A percentile compares a stretch with the other conserved stretches of the same genome.
phyloP scores from a whole-genome alignment of 2,329 filamentous ascomycete species.

The Colletotrichum magnum region DNA sequence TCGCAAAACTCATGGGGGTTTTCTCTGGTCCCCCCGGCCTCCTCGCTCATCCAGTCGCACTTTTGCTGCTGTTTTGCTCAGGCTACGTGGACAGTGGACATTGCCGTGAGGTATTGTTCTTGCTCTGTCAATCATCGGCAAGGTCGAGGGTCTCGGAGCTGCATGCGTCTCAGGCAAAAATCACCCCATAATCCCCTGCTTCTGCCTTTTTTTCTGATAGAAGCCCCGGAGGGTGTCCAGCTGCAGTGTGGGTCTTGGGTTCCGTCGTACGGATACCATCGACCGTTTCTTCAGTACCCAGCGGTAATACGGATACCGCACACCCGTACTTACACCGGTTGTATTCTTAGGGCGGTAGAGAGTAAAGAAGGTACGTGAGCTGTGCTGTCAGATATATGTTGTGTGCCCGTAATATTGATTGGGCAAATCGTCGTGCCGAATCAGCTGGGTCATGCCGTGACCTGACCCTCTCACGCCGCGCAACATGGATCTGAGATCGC shows the following conservation, averaged over 20 bases:
- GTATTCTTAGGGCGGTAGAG: not conserved
- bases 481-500: constrained; percentile 34
- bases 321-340: too few relatives aligned
- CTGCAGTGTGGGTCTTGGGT: not conserved
- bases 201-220: constrained; percentile 12
- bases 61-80: constrained; percentile 1
- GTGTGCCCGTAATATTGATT: not conserved
- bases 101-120: constrained; percentile 20
- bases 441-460: constrained; percentile 12
- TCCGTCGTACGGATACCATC: constrained; percentile 12
- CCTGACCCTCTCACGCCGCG: constrained; percentile 16
- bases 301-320: too few relatives aligned
- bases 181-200: constrained; percentile 33
- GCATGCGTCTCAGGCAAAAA: constrained; percentile 28
- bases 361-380: too few relatives aligned
- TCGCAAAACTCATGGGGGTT: constrained; percentile 25
- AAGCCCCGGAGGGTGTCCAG: not conserved
- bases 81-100: constrained; percentile 21
- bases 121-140: constrained; percentile 15
- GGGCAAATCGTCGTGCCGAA: constrained; percentile 3
- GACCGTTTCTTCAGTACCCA: constrained; percentile 24
- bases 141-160: constrained; percentile 21
- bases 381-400: not conserved
- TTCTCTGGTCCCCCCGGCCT: constrained; percentile 13
- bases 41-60: constrained; percentile 15